Evolutionary conservation across 805 yeast species (phyloP).

Genomic region (Brettanomyces anomalus): DNA sequence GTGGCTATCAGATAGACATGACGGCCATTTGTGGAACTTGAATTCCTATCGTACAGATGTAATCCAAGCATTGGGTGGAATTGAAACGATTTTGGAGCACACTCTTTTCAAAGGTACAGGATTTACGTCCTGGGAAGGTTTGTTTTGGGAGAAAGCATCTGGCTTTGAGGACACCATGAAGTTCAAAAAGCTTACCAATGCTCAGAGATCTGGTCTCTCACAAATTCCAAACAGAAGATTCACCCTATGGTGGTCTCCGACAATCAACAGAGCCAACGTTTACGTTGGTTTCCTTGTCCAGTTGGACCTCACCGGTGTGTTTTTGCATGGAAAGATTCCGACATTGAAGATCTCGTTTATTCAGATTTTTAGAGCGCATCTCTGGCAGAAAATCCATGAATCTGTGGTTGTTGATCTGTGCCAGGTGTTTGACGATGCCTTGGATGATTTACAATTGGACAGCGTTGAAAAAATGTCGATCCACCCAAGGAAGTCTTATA

Average conservation of each 20-base stretch:
- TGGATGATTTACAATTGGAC: constrained; percentile 76
- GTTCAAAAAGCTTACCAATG: constrained; percentile 90
- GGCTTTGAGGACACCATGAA: constrained; percentile 96
- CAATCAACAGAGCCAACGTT: constrained; percentile 95
- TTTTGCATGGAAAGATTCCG: constrained; percentile 95
- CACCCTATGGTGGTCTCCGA: constrained; percentile 99
- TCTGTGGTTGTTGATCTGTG: constrained; percentile 88
- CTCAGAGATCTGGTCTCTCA: constrained; percentile 93
- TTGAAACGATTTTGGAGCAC: constrained; percentile 91
- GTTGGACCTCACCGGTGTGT: constrained; percentile 91
- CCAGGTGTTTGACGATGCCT: constrained; percentile 82
- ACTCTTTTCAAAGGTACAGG: constrained; percentile 96
- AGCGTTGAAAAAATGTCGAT: constrained; percentile 84
- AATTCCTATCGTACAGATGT: constrained; percentile 92
- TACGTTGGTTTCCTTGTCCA: constrained; percentile 97
- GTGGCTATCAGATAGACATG: constrained; percentile 94
- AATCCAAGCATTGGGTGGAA: constrained; percentile 94
- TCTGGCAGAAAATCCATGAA: constrained; percentile 99
- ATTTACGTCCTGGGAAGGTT: constrained; percentile 96
- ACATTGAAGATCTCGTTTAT: constrained; percentile 90
- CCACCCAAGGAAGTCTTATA: constrained; percentile 95
- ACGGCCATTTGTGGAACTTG: constrained; percentile 92
- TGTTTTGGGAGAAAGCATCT: constrained; percentile 96
- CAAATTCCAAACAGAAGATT: constrained; percentile 97
- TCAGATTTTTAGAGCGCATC: constrained; percentile 94